Evolutionary conservation across 2,329 filamentous ascomycete genomes (phyloP).

Genomic region (Diplodia corticola): DNA sequence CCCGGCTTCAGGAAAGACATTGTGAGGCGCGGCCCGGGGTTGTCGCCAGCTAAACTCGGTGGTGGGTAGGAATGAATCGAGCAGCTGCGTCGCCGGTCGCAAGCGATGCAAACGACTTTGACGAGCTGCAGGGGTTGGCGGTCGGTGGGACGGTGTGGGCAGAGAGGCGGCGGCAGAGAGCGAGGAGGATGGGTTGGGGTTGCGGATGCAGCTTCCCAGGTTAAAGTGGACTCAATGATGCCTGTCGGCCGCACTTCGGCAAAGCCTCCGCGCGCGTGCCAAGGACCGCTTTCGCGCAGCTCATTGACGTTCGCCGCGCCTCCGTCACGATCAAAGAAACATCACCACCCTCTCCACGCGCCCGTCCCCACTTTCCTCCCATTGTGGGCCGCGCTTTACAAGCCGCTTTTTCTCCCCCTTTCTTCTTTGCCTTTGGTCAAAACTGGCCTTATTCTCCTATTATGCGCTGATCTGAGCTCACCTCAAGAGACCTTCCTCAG

Average conservation of each 20-base stretch:
- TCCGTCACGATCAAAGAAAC: conserved; percentile 23
- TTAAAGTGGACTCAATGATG: too few relatives aligned
- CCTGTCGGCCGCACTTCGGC: neutral
- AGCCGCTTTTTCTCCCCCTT: conserved; percentile 25
- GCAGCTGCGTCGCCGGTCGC: neutral
- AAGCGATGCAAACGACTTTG: neutral
- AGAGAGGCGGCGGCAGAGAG: neutral
- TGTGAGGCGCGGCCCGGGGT: conserved; percentile 18
- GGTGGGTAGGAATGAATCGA: neutral
- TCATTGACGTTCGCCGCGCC: conserved; percentile 20
- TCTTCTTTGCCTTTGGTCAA: conserved; percentile 21
- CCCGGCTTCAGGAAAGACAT: conserved; percentile 41
- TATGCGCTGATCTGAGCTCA: conserved; percentile 21
- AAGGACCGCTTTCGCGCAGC: conserved; percentile 13
- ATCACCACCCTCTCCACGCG: conserved; percentile 10
- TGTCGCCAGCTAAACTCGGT: neutral
- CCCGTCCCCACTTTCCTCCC: neutral
- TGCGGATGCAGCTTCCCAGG: neutral
- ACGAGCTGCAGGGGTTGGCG: neutral
- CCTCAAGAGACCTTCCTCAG: conserved; percentile 25
- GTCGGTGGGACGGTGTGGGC: neutral
- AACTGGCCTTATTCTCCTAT: conserved; percentile 1
- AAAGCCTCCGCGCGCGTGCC: neutral
- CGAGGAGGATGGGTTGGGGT: neutral
- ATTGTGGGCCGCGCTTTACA: conserved; percentile 21